Percentiles rank a stretch among this genome's conserved stretches.
These are phyloP conservation scores for Pterocarpus macrocarpus DNA, from an alignment of 306 rosid genomes.

Conservation along the genomic window DNA sequence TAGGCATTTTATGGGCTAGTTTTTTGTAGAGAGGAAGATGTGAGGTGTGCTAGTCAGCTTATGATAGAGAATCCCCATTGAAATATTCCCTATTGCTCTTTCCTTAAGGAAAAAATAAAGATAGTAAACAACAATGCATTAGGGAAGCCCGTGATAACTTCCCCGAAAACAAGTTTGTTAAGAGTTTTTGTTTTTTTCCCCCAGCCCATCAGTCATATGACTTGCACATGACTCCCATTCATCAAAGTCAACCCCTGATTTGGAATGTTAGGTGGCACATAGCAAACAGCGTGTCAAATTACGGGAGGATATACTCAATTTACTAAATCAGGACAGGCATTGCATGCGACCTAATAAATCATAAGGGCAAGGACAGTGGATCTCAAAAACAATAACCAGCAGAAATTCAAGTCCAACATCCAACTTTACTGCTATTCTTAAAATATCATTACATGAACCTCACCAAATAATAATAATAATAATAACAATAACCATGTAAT, in stretches of 20 bases:
- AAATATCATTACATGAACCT: constrained; percentile 30
- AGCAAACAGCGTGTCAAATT: neutral
- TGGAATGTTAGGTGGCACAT: constrained; percentile 4
- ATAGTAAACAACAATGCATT: neutral
- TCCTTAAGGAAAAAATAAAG: neutral
- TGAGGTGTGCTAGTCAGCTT: constrained; percentile 1
- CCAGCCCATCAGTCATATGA: constrained; percentile 10
- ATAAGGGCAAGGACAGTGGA: neutral
- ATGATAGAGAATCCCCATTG: neutral
- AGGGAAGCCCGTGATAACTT: neutral
- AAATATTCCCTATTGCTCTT: neutral
- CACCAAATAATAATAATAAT: constrained; percentile 8
- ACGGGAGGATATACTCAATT: neutral
- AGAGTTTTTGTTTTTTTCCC: neutral
- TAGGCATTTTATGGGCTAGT: neutral
- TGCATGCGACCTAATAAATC: constrained; percentile 15
- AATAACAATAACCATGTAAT: neutral
- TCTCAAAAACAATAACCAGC: constrained; percentile 19
- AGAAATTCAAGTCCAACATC: constrained; percentile 26
- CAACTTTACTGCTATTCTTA: neutral
- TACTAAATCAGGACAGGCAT: constrained; percentile 1
- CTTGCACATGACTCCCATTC: constrained; percentile 15
- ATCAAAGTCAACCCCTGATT: constrained; percentile 13
- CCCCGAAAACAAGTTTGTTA: constrained; percentile 2
- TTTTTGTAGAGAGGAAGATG: neutral